A percentile compares a stretch with the other conserved stretches of the same genome.
Evolutionary conservation across 169 alveolate species (phyloP).

Genomic region (Plasmodium reichenowi): DNA sequence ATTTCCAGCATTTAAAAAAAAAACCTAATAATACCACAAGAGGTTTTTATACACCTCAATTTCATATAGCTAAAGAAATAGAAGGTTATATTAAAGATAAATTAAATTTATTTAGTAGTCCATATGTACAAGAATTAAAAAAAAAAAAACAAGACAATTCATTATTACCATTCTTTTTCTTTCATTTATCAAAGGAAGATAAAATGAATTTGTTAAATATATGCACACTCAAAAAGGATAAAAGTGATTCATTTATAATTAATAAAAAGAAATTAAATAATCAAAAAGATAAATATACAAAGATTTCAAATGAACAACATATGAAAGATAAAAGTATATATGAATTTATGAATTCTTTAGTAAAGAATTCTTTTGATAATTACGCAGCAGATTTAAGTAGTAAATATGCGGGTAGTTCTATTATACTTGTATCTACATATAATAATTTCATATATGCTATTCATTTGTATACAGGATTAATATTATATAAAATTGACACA

Average conservation of each 20-base stretch:
- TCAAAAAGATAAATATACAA: not conserved
- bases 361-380: slow-evolving; percentile 20
- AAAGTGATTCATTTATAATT: not conserved
- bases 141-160: slow-evolving; percentile 45
- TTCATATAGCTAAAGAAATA: slow-evolving; percentile 34
- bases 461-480: slow-evolving; percentile 61
- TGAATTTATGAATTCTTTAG: slow-evolving; percentile 16
- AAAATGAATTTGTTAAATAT: slow-evolving; percentile 33
- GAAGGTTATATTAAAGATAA: slow-evolving; percentile 51
- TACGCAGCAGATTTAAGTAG: slow-evolving; percentile 36
- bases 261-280: not conserved
- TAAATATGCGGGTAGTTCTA: slow-evolving; percentile 48
- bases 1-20: slow-evolving; percentile 62
- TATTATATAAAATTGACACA: slow-evolving; percentile 66
- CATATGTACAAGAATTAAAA: slow-evolving; percentile 35
- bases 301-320: not conserved
- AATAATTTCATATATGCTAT: slow-evolving; percentile 68
- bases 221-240: slow-evolving; percentile 10
- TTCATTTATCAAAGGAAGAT: slow-evolving; percentile 41
- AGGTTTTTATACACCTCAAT: slow-evolving; percentile 15
- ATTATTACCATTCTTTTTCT: slow-evolving; percentile 38
- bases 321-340: not conserved
- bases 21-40: slow-evolving; percentile 12
- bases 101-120: slow-evolving; percentile 39
- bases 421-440: slow-evolving; percentile 46